Base-by-base conservation (phyloP, 1,284 basidiomycete genomes). In the Schizophyllum commune region DNA sequence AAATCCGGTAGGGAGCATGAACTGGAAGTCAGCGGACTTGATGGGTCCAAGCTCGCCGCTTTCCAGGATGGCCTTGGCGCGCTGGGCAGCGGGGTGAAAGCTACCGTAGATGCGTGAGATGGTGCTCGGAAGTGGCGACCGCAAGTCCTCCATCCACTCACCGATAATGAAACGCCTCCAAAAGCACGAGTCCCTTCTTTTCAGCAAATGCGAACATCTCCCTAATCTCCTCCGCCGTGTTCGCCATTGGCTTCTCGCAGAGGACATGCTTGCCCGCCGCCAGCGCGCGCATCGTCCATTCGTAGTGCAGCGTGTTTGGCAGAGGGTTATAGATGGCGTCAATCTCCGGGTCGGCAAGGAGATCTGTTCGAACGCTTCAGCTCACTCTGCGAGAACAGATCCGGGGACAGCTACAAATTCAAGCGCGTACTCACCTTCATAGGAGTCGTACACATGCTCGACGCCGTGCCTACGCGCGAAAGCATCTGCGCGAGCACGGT, bases 271-370 rank as follows among this genome's bases (percentile, higher is more conserved):
- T 88, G 1, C 84, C 83, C 2, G 81, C 81, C 6, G 74, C 70
- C 22, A 89, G 74, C 1, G 83, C 80, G 62, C 83, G 86, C 72
- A 80, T 79, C 0, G 84, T 81, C 86, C 85, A 89, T 65, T 88
- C 85, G 63, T 60, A 62, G 27, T 65, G 62, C 1, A 65, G 58
- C 8, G 59, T 62, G 13, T 65, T 65, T 7, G 64, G 64, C 32
- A 63, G 62, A 2, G 19, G 53, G 9, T 21, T 20, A 13, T 55
- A 19, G 2, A 55, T 6, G 53, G 53, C 20, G 11, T 55, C 53
- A 21, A 55, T 21, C 53, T 17, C 39, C 13, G 39, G 39, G 9
- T 55, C 19, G 5, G 9, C 19, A 11, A 55, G 53, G 3, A 55
- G 20, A 7, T 52, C 51, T 52, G 15, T 2, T 52, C 2, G 51